Evolutionary conservation across 2,329 filamentous ascomycete species (phyloP).

Genomic region (Microdochium bolleyi): DNA sequence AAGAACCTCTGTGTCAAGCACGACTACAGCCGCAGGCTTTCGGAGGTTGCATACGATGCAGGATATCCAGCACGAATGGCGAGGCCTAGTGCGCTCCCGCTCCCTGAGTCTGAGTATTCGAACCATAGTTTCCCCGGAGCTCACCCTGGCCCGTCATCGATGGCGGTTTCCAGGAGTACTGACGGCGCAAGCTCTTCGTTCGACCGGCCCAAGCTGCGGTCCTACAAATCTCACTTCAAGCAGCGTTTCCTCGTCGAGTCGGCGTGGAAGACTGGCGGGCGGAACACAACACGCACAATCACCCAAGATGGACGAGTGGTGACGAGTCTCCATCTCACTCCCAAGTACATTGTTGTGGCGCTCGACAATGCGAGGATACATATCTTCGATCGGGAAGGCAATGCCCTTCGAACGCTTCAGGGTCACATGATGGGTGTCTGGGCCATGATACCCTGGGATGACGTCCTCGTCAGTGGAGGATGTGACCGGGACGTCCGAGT

Average conservation of each 20-base stretch:
- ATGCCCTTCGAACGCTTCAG: slow-evolving; percentile 79
- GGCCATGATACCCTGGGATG: slow-evolving; percentile 98
- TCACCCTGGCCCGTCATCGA: slow-evolving; percentile 23
- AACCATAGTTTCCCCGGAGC: slow-evolving; percentile 38
- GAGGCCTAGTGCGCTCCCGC: slow-evolving; percentile 20
- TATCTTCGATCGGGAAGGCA: slow-evolving; percentile 88
- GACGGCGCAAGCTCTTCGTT: slow-evolving; percentile 37
- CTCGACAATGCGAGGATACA: slow-evolving; percentile 98
- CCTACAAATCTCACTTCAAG: slow-evolving; percentile 96
- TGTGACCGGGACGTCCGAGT: slow-evolving; percentile 95
- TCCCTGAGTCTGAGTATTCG: slow-evolving; percentile 21
- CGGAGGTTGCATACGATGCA: slow-evolving; percentile 35
- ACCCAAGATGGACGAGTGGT: slow-evolving; percentile 96
- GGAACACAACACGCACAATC: slow-evolving; percentile 75
- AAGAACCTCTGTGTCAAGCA: slow-evolving; percentile 95
- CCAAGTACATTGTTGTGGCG: slow-evolving; percentile 95
- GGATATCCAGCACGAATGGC: slow-evolving; percentile 18
- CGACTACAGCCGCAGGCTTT: slow-evolving; percentile 63
- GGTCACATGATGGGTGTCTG: slow-evolving; percentile 99
- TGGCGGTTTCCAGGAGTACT: slow-evolving; percentile 41
- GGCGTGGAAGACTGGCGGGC: slow-evolving; percentile 90
- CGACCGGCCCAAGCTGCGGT: slow-evolving; percentile 59
- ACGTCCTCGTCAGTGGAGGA: slow-evolving; percentile 88
- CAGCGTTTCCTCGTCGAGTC: slow-evolving; percentile 95
- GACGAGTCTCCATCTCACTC: slow-evolving; percentile 86